phyloP scores from a whole-genome alignment of 2,329 filamentous ascomycete genomes.

The Exophiala bonariae region DNA sequence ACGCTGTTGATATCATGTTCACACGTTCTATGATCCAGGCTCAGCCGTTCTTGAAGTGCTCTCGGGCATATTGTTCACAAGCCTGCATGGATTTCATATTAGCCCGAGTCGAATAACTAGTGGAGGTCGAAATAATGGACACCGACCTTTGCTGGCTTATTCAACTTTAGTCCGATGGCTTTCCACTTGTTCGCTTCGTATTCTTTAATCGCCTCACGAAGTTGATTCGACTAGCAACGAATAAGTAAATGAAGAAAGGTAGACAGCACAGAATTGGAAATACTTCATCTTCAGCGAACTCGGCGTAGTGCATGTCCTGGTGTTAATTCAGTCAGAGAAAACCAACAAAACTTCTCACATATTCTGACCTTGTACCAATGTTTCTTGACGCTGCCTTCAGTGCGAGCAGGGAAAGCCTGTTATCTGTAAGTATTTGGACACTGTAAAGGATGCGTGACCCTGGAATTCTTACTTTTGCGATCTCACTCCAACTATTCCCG shows the following conservation, averaged over 20 bases:
- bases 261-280: too few species aligned
- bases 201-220: conserved; percentile 94
- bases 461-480: conserved; percentile 77
- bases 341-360: background rate
- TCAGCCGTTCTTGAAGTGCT: conserved; percentile 67
- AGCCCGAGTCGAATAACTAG: background rate
- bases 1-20: conserved; percentile 7
- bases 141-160: conserved; percentile 90
- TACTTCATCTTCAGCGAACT: conserved; percentile 96
- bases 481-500: conserved; percentile 95
- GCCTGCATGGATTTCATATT: conserved; percentile 56
- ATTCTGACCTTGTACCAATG: conserved; percentile 91
- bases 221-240: conserved; percentile 46
- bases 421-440: conserved; percentile 13
- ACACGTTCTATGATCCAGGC: conserved; percentile 4
- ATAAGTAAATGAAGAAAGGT: too few species aligned
- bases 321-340: background rate
- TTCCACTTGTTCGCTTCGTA: conserved; percentile 99
- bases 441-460: conserved; percentile 7
- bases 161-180: conserved; percentile 91
- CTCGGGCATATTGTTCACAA: conserved; percentile 92
- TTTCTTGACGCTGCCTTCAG: conserved; percentile 98
- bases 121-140: too few species aligned
- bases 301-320: conserved; percentile 98
- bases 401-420: conserved; percentile 86